Evolutionary conservation across 495 filamentous ascomycete genomes (phyloP).

Genomic region (Recurvomyces mirabilis): DNA sequence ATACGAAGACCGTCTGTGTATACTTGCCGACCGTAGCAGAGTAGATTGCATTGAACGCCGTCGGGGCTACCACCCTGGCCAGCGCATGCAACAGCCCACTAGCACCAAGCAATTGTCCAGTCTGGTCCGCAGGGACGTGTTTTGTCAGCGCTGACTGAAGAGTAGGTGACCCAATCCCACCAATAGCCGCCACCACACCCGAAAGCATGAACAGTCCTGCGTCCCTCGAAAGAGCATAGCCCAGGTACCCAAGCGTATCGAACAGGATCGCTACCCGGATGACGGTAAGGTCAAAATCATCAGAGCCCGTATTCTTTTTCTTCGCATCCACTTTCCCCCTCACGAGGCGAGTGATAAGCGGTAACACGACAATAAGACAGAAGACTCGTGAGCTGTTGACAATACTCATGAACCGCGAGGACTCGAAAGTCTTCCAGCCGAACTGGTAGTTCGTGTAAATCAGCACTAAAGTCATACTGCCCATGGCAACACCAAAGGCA

Average conservation of each 20-base stretch:
- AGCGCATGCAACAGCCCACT: slow-evolving; percentile 76
- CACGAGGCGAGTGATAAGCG: slow-evolving; percentile 56
- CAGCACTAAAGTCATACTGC: slow-evolving; percentile 62
- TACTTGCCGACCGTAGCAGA: slow-evolving; percentile 64
- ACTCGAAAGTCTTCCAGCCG: slow-evolving; percentile 67
- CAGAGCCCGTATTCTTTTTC: slow-evolving; percentile 54
- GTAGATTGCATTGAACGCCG: slow-evolving; percentile 77
- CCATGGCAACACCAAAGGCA: slow-evolving; percentile 72
- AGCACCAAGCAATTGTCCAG: slow-evolving; percentile 78
- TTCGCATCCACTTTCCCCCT: slow-evolving; percentile 40
- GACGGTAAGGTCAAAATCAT: slow-evolving; percentile 62
- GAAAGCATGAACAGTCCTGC: slow-evolving; percentile 49
- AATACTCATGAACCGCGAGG: slow-evolving; percentile 63
- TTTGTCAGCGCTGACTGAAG: slow-evolving; percentile 77
- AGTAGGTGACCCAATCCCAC: slow-evolving; percentile 74
- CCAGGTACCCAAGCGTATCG: slow-evolving; percentile 64
- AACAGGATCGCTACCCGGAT: slow-evolving; percentile 68
- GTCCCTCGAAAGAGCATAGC: slow-evolving; percentile 53
- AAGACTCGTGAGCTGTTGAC: slow-evolving; percentile 64
- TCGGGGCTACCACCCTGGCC: slow-evolving; percentile 64
- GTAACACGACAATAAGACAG: slow-evolving; percentile 62
- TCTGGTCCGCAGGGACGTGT: slow-evolving; percentile 69
- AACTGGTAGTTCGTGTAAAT: slow-evolving; percentile 72
- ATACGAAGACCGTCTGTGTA: slow-evolving; percentile 73
- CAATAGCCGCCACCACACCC: slow-evolving; percentile 61